Evolutionary conservation across 805 yeast genomes (phyloP).

Genomic region (Teunomyces gatunensis): DNA sequence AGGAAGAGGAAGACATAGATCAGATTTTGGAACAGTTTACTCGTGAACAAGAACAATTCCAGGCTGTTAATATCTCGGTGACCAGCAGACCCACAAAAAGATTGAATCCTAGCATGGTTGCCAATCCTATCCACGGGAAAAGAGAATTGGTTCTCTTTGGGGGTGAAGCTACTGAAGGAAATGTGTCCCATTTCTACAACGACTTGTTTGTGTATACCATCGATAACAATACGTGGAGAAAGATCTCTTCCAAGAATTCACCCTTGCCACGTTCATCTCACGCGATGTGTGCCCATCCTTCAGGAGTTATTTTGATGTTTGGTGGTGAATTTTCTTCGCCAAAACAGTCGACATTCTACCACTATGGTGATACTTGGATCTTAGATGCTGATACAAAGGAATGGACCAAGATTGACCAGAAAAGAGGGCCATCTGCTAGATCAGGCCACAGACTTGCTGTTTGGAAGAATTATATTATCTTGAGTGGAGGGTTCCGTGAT

Average conservation of each 20-base stretch:
- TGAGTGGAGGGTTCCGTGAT: constrained; percentile 94
- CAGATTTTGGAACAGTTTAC: constrained; percentile 75
- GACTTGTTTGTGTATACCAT: constrained; percentile 73
- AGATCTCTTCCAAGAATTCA: constrained; percentile 72
- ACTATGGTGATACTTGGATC: constrained; percentile 95
- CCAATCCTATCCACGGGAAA: constrained; percentile 72
- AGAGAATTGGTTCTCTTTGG: constrained; percentile 84
- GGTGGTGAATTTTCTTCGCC: constrained; percentile 98
- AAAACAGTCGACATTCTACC: constrained; percentile 92
- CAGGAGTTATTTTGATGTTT: constrained; percentile 80
- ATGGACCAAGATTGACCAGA: constrained; percentile 83
- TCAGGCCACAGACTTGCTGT: constrained; percentile 89
- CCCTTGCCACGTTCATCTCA: constrained; percentile 95
- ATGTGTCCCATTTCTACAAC: constrained; percentile 69
- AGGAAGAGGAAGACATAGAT: constrained; percentile 85
- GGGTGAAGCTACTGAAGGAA: constrained; percentile 66
- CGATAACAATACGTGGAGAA: constrained; percentile 80
- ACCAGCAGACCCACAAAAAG: constrained; percentile 64
- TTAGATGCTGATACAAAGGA: constrained; percentile 80
- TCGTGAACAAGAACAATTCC: constrained; percentile 74
- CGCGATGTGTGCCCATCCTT: constrained; percentile 89
- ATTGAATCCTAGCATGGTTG: constrained; percentile 70
- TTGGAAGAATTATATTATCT: constrained; percentile 86
- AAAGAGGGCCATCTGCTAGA: constrained; percentile 76
- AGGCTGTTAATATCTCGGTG: constrained; percentile 61